Evolutionary conservation across 495 filamentous ascomycete genomes (phyloP).

Genomic region (Hypoxylon cercidicola): DNA sequence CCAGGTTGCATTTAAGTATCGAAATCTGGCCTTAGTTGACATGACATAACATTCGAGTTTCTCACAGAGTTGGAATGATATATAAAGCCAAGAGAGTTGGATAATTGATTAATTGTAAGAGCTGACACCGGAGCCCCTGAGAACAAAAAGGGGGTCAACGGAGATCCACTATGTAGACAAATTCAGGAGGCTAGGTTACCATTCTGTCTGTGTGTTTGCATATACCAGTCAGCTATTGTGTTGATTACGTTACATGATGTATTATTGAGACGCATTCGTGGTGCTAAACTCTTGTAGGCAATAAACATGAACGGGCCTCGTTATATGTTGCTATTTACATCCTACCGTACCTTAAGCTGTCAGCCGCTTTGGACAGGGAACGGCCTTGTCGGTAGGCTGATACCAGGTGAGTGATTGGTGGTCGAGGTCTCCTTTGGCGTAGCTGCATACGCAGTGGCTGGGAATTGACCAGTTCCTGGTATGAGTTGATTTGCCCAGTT

Average conservation of each 20-base stretch:
- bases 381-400: constrained; percentile 1
- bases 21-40: not conserved
- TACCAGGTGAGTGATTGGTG: constrained; percentile 4
- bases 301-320: constrained; percentile 12
- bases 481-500: constrained; percentile 8
- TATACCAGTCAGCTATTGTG: constrained; percentile 6
- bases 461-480: constrained; percentile 5
- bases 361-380: constrained; percentile 8
- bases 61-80: not conserved
- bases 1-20: not conserved
- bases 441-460: constrained; percentile 23
- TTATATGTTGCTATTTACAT: not conserved
- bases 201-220: constrained; percentile 42
- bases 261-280: not conserved
- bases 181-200: constrained; percentile 35
- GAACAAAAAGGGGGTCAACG: constrained; percentile 27
- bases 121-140: not conserved
- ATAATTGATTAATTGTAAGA: constrained; percentile 1
- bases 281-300: constrained; percentile 5
- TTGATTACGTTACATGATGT: constrained; percentile 15
- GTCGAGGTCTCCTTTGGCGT: constrained; percentile 5
- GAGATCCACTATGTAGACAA: constrained; percentile 33
- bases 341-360: not conserved
- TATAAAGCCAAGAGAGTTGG: constrained; percentile 4
- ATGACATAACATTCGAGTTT: not conserved